A percentile compares a stretch with the other conserved stretches of the same genome.
phyloP scores from a whole-genome alignment of 129 eudicot genomes.

The Centella asiatica region DNA sequence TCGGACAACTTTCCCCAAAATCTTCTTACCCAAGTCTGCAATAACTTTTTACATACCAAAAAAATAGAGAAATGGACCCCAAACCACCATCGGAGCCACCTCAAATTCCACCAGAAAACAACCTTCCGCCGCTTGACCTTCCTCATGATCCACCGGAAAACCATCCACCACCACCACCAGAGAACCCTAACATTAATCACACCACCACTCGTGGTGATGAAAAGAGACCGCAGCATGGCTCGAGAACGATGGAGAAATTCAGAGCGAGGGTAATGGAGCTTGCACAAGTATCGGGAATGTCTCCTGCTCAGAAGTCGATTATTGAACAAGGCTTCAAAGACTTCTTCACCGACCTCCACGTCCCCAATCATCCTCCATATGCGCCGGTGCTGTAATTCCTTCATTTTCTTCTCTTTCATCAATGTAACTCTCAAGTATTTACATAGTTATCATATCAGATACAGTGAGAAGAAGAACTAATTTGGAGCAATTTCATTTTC shows the following conservation, averaged over 20 bases:
- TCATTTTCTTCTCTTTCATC: not conserved
- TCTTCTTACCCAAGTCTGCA: not conserved
- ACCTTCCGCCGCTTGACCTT: not conserved
- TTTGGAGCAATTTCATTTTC: not conserved
- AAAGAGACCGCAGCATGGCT: not conserved
- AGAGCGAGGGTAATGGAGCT: not conserved
- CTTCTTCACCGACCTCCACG: constrained; percentile 9
- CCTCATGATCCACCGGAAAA: not conserved
- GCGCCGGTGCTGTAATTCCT: constrained; percentile 7
- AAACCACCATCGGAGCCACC: not conserved
- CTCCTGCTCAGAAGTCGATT: not conserved
- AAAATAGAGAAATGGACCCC: not conserved
- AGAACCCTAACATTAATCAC: constrained; percentile 1
- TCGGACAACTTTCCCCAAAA: constrained; percentile 1
- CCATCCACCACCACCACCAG: not conserved
- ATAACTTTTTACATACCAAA: no score
- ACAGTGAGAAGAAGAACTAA: no score
- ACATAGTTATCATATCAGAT: not conserved
- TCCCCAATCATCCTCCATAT: constrained; percentile 24
- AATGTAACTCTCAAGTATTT: not conserved
- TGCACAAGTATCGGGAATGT: not conserved
- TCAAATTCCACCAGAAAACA: not conserved
- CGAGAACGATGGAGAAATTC: not conserved
- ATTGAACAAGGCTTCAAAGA: constrained; percentile 4
- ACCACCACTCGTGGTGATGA: not conserved